Percentiles rank a stretch among this genome's conserved stretches.
Conservation (phyloP, 192 early-diverging fungal species). For the Kappamyces sp. region DNA sequence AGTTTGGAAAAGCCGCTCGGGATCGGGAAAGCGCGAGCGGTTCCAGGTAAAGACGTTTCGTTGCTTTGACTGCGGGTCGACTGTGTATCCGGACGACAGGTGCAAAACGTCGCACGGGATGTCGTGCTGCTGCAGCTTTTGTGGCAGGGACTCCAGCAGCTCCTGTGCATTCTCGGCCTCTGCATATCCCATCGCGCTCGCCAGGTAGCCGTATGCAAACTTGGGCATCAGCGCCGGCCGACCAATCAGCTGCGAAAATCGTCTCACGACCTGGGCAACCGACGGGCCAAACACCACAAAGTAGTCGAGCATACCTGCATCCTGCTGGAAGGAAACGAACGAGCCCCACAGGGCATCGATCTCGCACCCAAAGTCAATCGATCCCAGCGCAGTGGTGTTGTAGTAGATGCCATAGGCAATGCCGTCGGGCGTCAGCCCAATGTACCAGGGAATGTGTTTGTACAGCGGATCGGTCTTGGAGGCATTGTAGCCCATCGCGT, state of each 20-base stretch:
- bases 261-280: constrained; percentile 31
- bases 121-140: constrained; percentile 30
- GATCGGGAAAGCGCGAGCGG: constrained; percentile 44
- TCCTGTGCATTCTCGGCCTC: constrained; percentile 50
- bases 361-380: constrained; percentile 46
- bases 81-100: constrained; percentile 56
- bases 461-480: constrained; percentile 51
- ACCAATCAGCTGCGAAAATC: constrained; percentile 36
- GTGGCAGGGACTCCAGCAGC: constrained; percentile 38
- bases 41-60: constrained; percentile 65
- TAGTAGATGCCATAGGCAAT: constrained; percentile 51
- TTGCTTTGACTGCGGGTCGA: constrained; percentile 33
- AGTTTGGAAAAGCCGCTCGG: constrained; percentile 28
- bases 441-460: constrained; percentile 53
- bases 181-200: constrained; percentile 60
- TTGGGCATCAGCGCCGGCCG: constrained; percentile 42
- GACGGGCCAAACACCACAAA: constrained; percentile 22
- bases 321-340: constrained; percentile 33
- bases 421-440: constrained; percentile 26
- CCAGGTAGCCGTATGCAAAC: constrained; percentile 53
- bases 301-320: constrained; percentile 20
- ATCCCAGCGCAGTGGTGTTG: constrained; percentile 42
- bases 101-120: constrained; percentile 59
- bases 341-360: constrained; percentile 26
- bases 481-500: constrained; percentile 56